phyloP scores from a whole-genome alignment of 257 asterid species.

The Nicotiana knightiana region DNA sequence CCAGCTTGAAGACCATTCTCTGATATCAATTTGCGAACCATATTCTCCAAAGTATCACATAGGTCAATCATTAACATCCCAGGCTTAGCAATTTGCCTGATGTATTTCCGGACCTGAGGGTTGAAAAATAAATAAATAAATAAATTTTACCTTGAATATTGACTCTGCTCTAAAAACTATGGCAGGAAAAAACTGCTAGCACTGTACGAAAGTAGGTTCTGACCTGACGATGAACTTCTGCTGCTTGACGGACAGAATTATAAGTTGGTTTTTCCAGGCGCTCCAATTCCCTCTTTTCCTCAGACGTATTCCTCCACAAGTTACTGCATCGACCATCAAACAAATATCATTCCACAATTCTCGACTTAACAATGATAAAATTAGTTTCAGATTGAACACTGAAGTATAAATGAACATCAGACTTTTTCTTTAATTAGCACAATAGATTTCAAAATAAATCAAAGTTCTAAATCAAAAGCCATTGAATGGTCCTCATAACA shows the following conservation, averaged over 20 bases:
- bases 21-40: constrained; percentile 81
- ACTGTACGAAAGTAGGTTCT: constrained; percentile 2
- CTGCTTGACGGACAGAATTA: constrained; percentile 93
- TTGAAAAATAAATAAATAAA: neutral
- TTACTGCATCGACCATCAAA: constrained; percentile 39
- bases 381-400: neutral
- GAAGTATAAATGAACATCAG: neutral
- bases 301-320: constrained; percentile 94
- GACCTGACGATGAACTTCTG: constrained; percentile 99
- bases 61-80: constrained; percentile 95
- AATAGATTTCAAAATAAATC: neutral
- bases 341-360: neutral
- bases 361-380: neutral
- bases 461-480: neutral
- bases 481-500: neutral
- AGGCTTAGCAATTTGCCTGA: constrained; percentile 73
- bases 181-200: neutral
- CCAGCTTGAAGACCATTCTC: constrained; percentile 99
- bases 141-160: neutral
- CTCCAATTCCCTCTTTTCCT: constrained; percentile 94
- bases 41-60: constrained; percentile 94
- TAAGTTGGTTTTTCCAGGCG: constrained; percentile 81
- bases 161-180: neutral
- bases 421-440: neutral
- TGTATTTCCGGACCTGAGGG: constrained; percentile 77